These are phyloP conservation scores for Pseudogymnoascus sp. DNA, from an alignment of 2,329 filamentous ascomycete genomes.

Conservation along the genomic window DNA sequence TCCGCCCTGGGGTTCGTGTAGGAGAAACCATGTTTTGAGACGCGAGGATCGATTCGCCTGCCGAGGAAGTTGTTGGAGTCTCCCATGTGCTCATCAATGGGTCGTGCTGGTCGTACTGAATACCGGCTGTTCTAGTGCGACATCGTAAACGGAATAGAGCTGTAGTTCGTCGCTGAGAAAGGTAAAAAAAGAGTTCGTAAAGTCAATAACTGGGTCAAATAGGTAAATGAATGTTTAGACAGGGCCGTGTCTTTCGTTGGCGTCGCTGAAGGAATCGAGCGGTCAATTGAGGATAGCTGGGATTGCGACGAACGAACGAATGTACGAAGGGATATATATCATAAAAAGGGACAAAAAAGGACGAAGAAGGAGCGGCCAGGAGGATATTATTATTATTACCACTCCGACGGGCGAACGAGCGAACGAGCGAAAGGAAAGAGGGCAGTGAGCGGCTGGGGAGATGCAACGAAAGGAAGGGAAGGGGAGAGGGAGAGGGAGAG, in stretches of 20 bases:
- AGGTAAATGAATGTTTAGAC: constrained; percentile 3
- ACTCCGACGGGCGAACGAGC: background rate
- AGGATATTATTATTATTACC: constrained; percentile 11
- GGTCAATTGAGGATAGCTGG: background rate
- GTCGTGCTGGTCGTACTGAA: constrained; percentile 5
- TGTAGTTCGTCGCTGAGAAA: background rate
- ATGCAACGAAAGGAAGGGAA: background rate
- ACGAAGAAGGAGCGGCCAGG: constrained; percentile 2
- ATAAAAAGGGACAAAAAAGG: constrained; percentile 8
- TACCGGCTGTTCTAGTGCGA: background rate
- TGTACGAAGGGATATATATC: background rate
- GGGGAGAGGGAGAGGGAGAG: background rate
- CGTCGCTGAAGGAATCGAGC: constrained; percentile 3
- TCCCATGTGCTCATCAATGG: constrained; percentile 7
- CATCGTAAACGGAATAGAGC: constrained; percentile 7
- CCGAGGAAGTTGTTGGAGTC: background rate
- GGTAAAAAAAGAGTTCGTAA: background rate
- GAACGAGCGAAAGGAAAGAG: constrained; percentile 5
- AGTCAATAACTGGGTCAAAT: background rate
- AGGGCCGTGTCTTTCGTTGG: background rate
- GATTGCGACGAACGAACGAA: constrained; percentile 2
- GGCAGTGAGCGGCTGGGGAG: constrained; percentile 8
- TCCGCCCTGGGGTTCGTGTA: constrained; percentile 8
- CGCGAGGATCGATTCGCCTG: constrained; percentile 3
- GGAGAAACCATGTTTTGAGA: constrained; percentile 12